phyloP scores from a whole-genome alignment of 2,329 filamentous ascomycete genomes.

The Sarocladiaceae sp. region DNA sequence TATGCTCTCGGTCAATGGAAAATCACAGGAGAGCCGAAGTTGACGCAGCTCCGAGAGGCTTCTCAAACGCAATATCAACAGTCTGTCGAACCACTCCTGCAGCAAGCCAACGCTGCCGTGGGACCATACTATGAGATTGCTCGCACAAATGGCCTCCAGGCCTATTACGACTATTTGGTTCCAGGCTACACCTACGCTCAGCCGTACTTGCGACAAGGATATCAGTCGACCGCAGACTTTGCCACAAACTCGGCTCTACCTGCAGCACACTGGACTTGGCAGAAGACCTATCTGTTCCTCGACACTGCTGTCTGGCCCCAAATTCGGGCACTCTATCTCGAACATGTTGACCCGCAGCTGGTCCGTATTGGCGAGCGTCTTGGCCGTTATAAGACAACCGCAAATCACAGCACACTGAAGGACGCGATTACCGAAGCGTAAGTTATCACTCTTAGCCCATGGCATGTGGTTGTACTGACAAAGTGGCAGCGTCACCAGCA shows the following conservation, averaged over 20 bases:
- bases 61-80: constrained; percentile 65
- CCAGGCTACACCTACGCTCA: constrained; percentile 71
- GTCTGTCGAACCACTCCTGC: constrained; percentile 69
- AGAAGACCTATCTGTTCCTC: constrained; percentile 65
- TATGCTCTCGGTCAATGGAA: constrained; percentile 73
- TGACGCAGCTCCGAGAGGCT: constrained; percentile 60
- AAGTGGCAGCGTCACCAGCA: neutral
- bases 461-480: neutral
- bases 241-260: constrained; percentile 68
- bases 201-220: constrained; percentile 69
- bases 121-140: constrained; percentile 71
- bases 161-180: constrained; percentile 68
- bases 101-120: constrained; percentile 51
- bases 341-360: constrained; percentile 94
- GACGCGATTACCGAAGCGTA: neutral
- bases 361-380: constrained; percentile 87
- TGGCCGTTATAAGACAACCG: constrained; percentile 60
- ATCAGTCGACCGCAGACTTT: constrained; percentile 62
- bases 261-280: constrained; percentile 65
- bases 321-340: constrained; percentile 72
- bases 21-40: constrained; percentile 68
- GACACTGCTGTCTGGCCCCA: constrained; percentile 78
- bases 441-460: neutral
- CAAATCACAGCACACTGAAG: constrained; percentile 19
- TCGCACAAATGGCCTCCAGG: constrained; percentile 57